These are phyloP conservation scores for Claviceps fusiformis DNA, from an alignment of 2,329 filamentous ascomycete species.

Conservation along the genomic window DNA sequence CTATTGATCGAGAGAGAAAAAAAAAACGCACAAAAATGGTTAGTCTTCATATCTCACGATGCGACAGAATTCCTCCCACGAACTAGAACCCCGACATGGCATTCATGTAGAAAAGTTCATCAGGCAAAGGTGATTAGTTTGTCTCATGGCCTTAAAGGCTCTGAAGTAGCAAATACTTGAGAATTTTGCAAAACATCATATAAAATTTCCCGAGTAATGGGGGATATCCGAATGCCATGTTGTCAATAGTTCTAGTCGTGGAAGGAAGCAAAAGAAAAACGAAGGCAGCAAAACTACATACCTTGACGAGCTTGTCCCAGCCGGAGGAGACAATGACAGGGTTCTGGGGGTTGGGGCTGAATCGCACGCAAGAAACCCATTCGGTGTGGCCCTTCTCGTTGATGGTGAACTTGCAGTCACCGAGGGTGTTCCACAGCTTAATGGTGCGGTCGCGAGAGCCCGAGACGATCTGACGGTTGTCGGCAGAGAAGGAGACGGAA, in stretches of 20 bases:
- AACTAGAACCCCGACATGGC: not conserved
- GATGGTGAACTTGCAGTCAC: conserved; percentile 99
- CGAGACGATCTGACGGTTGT: conserved; percentile 99
- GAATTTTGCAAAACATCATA: conserved; percentile 80
- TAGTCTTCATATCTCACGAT: not conserved
- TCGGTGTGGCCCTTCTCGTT: conserved; percentile 99
- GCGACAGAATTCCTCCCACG: not conserved
- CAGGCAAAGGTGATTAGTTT: conserved; percentile 81
- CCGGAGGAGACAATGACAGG: conserved; percentile 96
- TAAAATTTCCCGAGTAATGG: conserved; percentile 13
- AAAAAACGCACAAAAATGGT: not conserved
- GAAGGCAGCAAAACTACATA: conserved; percentile 32
- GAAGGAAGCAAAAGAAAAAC: not conserved
- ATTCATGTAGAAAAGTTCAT: conserved; percentile 25
- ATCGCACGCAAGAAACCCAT: conserved; percentile 98
- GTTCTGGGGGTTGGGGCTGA: conserved; percentile 99
- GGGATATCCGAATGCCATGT: not conserved
- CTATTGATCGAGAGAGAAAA: conserved; percentile 36
- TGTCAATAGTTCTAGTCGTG: not conserved
- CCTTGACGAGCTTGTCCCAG: conserved; percentile 99
- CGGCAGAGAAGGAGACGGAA: conserved; percentile 99
- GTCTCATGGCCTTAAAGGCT: conserved; percentile 92
- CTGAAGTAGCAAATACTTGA: conserved; percentile 99
- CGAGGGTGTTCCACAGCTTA: conserved; percentile 99
- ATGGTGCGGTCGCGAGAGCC: conserved; percentile 96